These are phyloP conservation scores for Eutypa lata DNA, from an alignment of 2,329 filamentous ascomycete species.

Conservation along the genomic window DNA sequence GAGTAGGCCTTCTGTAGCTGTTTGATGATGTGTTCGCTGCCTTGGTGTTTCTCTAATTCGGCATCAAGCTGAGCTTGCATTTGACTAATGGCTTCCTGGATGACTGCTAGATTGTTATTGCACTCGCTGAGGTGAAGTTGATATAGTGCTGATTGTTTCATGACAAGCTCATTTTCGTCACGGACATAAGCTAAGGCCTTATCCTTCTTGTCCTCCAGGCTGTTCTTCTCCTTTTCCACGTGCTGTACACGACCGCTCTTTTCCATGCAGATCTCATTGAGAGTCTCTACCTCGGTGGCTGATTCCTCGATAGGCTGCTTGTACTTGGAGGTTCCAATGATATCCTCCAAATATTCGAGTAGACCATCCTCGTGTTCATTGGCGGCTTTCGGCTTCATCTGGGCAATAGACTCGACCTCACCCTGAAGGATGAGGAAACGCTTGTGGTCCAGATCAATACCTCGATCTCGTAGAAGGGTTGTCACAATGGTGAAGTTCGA, in stretches of 20 bases:
- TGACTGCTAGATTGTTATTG: slow-evolving; percentile 82
- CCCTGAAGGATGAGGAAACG: slow-evolving; percentile 96
- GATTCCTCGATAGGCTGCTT: slow-evolving; percentile 96
- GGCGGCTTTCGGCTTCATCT: slow-evolving; percentile 96
- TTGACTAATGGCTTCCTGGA: slow-evolving; percentile 84
- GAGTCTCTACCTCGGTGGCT: slow-evolving; percentile 80
- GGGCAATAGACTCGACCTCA: slow-evolving; percentile 96
- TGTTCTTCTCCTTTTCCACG: slow-evolving; percentile 94
- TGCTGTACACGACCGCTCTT: slow-evolving; percentile 95
- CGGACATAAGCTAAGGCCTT: slow-evolving; percentile 84
- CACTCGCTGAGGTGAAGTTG: slow-evolving; percentile 89
- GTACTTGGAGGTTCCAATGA: slow-evolving; percentile 98
- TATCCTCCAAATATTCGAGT: slow-evolving; percentile 95
- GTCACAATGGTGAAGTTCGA: slow-evolving; percentile 94
- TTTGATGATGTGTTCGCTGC: slow-evolving; percentile 87
- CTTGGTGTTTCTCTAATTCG: slow-evolving; percentile 88
- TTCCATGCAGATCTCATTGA: slow-evolving; percentile 93
- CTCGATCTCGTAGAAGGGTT: slow-evolving; percentile 77
- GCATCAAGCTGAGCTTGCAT: slow-evolving; percentile 83
- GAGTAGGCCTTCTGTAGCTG: slow-evolving; percentile 82
- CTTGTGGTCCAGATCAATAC: slow-evolving; percentile 96
- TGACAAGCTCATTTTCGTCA: slow-evolving; percentile 87
- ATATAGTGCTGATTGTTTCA: slow-evolving; percentile 88
- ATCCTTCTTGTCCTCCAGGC: slow-evolving; percentile 94
- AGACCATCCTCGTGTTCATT: slow-evolving; percentile 96